Percentiles rank a stretch among this genome's conserved stretches.
Conservation (phyloP, 805 yeast species). For the Starmerella stigmatis region DNA sequence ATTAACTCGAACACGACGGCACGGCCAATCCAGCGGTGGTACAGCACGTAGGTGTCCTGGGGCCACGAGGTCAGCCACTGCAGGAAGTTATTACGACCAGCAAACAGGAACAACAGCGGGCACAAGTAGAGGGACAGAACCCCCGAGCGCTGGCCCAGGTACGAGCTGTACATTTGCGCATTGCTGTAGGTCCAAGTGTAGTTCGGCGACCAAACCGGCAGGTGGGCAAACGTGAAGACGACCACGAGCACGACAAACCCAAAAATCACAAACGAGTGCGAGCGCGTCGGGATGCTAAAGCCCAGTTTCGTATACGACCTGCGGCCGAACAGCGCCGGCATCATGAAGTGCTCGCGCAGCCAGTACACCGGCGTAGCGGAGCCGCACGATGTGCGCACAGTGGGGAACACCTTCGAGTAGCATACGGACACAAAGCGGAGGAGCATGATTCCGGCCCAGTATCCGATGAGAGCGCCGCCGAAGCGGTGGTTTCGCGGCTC, state of each 20-base stretch:
- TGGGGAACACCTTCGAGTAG: conserved; percentile 6
- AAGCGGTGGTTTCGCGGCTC: conserved; percentile 9
- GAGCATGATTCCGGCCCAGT: conserved; percentile 19
- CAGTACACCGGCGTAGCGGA: background rate
- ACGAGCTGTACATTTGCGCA: conserved; percentile 4
- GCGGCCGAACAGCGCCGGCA: conserved; percentile 1
- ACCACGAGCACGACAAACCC: conserved; percentile 31
- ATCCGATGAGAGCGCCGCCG: conserved; percentile 16
- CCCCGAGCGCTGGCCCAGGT: conserved; percentile 18
- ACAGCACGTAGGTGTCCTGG: conserved; percentile 45
- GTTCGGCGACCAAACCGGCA: conserved; percentile 10
- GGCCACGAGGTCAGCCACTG: conserved; percentile 51
- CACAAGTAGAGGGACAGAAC: conserved; percentile 19
- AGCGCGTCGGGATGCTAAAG: conserved; percentile 33
- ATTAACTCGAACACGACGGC: conserved; percentile 22
- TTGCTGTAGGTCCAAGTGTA: conserved; percentile 8
- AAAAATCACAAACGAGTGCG: conserved; percentile 31
- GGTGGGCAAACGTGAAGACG: conserved; percentile 24
- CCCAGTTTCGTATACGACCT: background rate
- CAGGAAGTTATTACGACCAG: conserved; percentile 63
- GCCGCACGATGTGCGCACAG: background rate
- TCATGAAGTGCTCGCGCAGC: background rate
- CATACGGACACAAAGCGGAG: conserved; percentile 6
- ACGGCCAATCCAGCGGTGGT: conserved; percentile 38
- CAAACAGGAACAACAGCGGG: conserved; percentile 34